Evolutionary conservation across 495 filamentous ascomycete genomes (phyloP), one percentile per base, ranked within the genome.

Genomic region (Rhypophila decipiens): DNA sequence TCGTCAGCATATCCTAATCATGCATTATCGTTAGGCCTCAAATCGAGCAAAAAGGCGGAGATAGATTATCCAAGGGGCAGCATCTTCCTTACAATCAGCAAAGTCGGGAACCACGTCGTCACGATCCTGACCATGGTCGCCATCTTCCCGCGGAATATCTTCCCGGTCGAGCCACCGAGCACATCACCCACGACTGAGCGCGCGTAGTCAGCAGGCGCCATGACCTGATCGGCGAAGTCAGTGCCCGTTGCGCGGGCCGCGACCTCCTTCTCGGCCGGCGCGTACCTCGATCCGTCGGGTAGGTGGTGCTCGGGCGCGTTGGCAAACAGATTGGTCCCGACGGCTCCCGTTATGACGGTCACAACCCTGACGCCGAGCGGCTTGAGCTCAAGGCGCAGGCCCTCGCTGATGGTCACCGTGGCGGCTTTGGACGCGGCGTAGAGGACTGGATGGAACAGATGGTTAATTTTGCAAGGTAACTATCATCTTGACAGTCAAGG

Each of bases 301-400:
- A 46, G 21, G 13, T 37, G 31, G n/a, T 37, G 17, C 10, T 24
- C 44, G 20, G 44, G 44, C 21, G 19, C 34, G 20, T 41, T 41
- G 36, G 38, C 27, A 11, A 29, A 39, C 10, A 41, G n/a, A 0
- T 24, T 23, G 17, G 36, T 48, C 20, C 5, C 20, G 13, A 40
- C 23, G 37, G 5, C 23, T n/a, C 44, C 44, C 29, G 44, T 46
- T 15, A 46, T 36, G 2, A 46, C 29, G 15, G 44, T 46, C 2
- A 46, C 39, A n/a, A 71, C 66, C 5, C 24, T 49, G 11, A 73
- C 66, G 9, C 63, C 64, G n/a, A 73, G 63, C 2, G 67, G 69
- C 5, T 52, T 57, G 0, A 73, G 43, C 45, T 72, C 72, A 1
- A 70, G 56, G 8, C 70, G 59, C 15, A 72, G 50, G 5, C 63